Percentiles rank a stretch among this genome's conserved stretches.
These are phyloP conservation scores for Diplodia sapinea DNA, from an alignment of 2,329 filamentous ascomycete species.

Conservation along the genomic window DNA sequence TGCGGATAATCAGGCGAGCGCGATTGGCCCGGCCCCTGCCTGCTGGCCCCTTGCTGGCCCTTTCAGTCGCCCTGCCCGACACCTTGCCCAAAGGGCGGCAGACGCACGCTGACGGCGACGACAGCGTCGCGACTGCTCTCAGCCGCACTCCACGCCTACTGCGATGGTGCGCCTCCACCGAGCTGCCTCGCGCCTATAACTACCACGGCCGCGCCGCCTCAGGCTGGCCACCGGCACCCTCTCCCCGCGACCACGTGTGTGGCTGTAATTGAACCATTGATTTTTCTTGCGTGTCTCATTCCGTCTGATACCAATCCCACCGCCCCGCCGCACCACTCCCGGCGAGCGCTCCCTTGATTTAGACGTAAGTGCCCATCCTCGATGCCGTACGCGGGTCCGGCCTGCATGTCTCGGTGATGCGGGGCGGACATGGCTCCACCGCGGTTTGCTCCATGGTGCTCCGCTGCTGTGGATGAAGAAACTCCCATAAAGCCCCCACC, in stretches of 20 bases:
- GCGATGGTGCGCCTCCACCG: slow-evolving; percentile 6
- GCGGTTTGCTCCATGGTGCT: neutral
- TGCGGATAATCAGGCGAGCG: slow-evolving; percentile 5
- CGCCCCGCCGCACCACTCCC: neutral
- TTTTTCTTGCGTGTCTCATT: slow-evolving; percentile 11
- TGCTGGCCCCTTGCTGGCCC: slow-evolving; percentile 7
- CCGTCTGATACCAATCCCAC: neutral
- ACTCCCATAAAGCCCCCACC: neutral
- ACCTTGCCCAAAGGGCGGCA: neutral
- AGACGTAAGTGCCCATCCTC: too few relatives aligned
- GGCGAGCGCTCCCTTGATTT: neutral
- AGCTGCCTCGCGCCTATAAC: slow-evolving; percentile 2
- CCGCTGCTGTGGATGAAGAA: too few relatives aligned
- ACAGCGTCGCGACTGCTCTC: slow-evolving; percentile 11
- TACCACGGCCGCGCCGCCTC: neutral
- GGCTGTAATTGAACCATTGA: slow-evolving; percentile 18
- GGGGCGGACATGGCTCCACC: neutral
- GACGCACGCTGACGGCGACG: slow-evolving; percentile 5
- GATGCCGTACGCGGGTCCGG: neutral
- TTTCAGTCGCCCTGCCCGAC: slow-evolving; percentile 6
- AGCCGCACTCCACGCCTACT: slow-evolving; percentile 1
- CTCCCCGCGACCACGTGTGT: slow-evolving; percentile 26
- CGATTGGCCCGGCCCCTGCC: slow-evolving; percentile 19
- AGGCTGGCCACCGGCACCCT: neutral
- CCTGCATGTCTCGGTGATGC: neutral